phyloP scores from a whole-genome alignment of 2,329 filamentous ascomycete species.

The Alternaria angustiovoidea region DNA sequence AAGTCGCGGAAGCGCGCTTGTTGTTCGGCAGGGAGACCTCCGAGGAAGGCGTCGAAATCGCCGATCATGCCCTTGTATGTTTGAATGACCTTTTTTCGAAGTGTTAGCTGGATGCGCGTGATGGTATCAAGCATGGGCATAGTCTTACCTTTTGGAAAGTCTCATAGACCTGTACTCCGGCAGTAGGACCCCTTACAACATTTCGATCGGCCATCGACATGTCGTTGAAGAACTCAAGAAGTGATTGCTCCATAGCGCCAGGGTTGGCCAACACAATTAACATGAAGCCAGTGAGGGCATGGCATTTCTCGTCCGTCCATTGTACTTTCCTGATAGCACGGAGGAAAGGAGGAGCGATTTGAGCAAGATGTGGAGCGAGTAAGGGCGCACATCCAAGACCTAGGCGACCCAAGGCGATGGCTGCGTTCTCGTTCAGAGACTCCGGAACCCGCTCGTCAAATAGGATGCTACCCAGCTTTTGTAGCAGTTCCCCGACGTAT shows the following conservation, averaged over 20 bases:
- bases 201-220: slow-evolving; percentile 76
- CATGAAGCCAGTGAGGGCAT: slow-evolving; percentile 90
- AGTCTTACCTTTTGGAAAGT: slow-evolving; percentile 73
- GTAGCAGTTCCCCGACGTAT: slow-evolving; percentile 79
- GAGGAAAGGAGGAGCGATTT: slow-evolving; percentile 84
- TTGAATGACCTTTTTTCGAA: slow-evolving; percentile 54
- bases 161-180: slow-evolving; percentile 67
- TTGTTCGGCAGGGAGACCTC: slow-evolving; percentile 55
- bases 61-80: slow-evolving; percentile 64
- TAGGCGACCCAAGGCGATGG: slow-evolving; percentile 87
- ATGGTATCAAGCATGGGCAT: neutral
- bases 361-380: slow-evolving; percentile 79
- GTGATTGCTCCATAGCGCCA: slow-evolving; percentile 85
- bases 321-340: slow-evolving; percentile 83
- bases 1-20: slow-evolving; percentile 54
- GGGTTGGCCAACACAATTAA: slow-evolving; percentile 86
- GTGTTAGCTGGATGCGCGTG: slow-evolving; percentile 15
- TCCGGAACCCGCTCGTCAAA: slow-evolving; percentile 84
- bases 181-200: slow-evolving; percentile 60
- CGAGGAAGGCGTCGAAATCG: slow-evolving; percentile 62
- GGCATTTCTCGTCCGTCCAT: slow-evolving; percentile 91
- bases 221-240: slow-evolving; percentile 81
- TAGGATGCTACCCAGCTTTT: slow-evolving; percentile 81
- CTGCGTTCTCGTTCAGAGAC: slow-evolving; percentile 91
- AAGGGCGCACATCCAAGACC: slow-evolving; percentile 79